Evolutionary conservation across 2,329 filamentous ascomycete genomes (phyloP).

Genomic region (Lasiodiplodia sp.): DNA sequence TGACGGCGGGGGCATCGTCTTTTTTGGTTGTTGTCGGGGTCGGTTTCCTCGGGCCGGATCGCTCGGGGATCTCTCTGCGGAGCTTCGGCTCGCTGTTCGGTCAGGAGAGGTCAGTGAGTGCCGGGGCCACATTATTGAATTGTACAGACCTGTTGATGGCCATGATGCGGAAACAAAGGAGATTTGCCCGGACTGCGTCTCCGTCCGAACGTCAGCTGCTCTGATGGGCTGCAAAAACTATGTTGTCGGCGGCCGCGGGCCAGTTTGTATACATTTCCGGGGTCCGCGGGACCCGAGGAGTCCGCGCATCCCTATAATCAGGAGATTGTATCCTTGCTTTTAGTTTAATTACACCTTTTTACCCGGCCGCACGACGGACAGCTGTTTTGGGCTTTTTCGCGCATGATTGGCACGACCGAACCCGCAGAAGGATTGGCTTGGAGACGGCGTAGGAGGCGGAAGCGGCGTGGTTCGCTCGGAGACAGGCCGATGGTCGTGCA

Average conservation of each 20-base stretch:
- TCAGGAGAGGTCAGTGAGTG: not conserved
- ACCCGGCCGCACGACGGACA: not conserved
- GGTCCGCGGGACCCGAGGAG: conserved; percentile 12
- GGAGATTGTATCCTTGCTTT: not conserved
- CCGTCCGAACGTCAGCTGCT: not conserved
- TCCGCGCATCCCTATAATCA: not conserved
- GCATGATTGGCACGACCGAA: not conserved
- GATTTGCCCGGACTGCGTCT: too few species aligned
- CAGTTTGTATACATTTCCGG: conserved; percentile 5
- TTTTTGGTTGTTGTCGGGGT: not conserved
- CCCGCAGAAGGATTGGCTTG: not conserved
- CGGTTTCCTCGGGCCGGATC: not conserved
- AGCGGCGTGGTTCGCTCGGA: not conserved
- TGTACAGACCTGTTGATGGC: not conserved
- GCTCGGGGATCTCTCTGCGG: not conserved
- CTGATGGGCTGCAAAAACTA: not conserved
- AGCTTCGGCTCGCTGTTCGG: not conserved
- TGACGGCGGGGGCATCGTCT: not conserved
- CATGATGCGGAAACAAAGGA: not conserved
- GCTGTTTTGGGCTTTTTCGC: not conserved
- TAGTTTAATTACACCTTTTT: not conserved
- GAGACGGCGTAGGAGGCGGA: too few species aligned
- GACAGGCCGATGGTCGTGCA: not conserved
- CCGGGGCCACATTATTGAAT: too few species aligned
- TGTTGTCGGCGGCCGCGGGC: not conserved